Conservation (phyloP, 176 grass and related monocot species). For the Olyra latifolia region DNA sequence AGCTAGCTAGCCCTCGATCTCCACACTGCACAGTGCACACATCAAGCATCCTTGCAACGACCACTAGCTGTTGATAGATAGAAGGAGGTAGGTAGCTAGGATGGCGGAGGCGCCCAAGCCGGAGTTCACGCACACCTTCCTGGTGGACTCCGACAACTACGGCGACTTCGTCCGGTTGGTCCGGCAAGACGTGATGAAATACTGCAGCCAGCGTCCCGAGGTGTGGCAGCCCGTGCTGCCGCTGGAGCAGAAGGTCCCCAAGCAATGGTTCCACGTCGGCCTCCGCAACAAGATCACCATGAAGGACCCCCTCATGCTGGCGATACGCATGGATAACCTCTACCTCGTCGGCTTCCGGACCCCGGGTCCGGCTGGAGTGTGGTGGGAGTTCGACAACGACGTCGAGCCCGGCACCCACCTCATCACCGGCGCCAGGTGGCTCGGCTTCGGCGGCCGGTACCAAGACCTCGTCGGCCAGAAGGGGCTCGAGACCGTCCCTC, state of each 20-base stretch:
- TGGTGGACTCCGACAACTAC: no score
- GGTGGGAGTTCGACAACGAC: slow-evolving; percentile 19
- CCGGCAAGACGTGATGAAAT: neutral
- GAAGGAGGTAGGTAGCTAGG: no score
- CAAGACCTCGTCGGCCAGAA: slow-evolving; percentile 13
- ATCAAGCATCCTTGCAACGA: no score
- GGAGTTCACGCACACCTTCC: no score
- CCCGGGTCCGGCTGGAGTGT: neutral
- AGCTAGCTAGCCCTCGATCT: no score
- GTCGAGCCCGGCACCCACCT: neutral
- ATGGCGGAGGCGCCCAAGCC: no score
- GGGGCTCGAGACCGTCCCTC: neutral
- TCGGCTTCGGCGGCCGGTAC: slow-evolving; percentile 25
- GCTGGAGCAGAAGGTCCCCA: neutral
- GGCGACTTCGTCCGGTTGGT: neutral
- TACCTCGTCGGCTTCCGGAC: slow-evolving; percentile 30
- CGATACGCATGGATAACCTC: slow-evolving; percentile 16
- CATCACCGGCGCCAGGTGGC: neutral
- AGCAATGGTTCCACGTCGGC: neutral
- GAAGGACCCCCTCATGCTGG: neutral
- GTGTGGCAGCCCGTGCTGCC: neutral
- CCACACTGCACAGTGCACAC: no score
- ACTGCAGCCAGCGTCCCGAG: neutral
- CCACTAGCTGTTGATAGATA: no score
- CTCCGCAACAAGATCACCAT: neutral